Evolutionary conservation across 1,139 yeast genomes (phyloP), one percentile per base, ranked within the genome.

Genomic region (Debaryomyces singareniensis): DNA sequence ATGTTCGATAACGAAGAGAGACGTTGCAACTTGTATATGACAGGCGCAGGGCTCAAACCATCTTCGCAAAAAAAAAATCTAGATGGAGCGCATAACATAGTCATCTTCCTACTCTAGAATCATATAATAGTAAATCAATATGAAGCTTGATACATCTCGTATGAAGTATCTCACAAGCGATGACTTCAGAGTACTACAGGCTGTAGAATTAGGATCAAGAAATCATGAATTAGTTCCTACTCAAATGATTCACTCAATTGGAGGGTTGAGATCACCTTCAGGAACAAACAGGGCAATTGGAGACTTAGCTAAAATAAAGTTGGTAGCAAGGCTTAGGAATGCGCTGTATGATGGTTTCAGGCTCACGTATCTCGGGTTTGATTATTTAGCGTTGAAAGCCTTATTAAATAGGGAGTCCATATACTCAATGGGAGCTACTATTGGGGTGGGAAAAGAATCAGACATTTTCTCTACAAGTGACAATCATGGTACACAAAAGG

Each of bases 381-480:
- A 91, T 55, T 91, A 84, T 49, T 67, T 93, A 40, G 97, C 97
- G 0, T 65, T 91, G 41, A 85, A 81, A 51, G 71, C 95, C 4
- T 75, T 91, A 76, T 58, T 77, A 43, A 83, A 80, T 47, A 69
- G 89, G 42, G 76, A 79, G 29, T 68, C 86, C 0, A 54, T 91
- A 6, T 78, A 79, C 45, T 81, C 93, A 2, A 75, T 91, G 9
- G 97, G 96, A 12, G 71, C 80, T 26, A 85, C 83, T 15, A 87
- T 91, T 45, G 98, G 98, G 34, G 95, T 93, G 30, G 98, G 98
- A 47, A 91, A 91, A 53, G 98, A 91, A 54, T 86, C 96, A 3
- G 98, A 91, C 58, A 89, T 91, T 46, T 87, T 81, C 53, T 72
- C 91, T n/a, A 89, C 84, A 1, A 78, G 83, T 35, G 91, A 83